phyloP scores from a whole-genome alignment of 2,329 filamentous ascomycete genomes.

The Monosporascus sp. region DNA sequence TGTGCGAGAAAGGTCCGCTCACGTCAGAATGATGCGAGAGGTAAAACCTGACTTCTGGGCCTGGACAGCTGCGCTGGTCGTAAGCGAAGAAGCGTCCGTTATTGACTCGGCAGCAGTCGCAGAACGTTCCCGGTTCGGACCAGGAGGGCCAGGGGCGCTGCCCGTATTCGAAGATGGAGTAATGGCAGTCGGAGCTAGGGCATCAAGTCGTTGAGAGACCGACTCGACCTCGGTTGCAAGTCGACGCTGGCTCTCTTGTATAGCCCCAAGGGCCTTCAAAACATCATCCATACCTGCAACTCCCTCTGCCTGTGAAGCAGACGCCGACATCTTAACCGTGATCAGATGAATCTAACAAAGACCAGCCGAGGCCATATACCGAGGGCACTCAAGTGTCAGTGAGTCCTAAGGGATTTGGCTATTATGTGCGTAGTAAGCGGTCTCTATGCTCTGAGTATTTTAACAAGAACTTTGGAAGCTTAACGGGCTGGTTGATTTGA shows the following conservation, averaged over 20 bases:
- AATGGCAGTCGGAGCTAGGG: conserved; percentile 16
- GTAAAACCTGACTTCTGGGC: conserved; percentile 41
- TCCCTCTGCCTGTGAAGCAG: conserved; percentile 12
- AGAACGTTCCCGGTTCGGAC: conserved; percentile 5
- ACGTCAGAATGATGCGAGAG: conserved; percentile 53
- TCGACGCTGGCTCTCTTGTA: conserved; percentile 24
- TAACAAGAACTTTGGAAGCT: too few relatives aligned
- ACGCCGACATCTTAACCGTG: conserved; percentile 17
- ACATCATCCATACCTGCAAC: conserved; percentile 21
- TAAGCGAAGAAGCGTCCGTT: conserved; percentile 15
- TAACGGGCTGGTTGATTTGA: too few relatives aligned
- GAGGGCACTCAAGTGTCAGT: too few relatives aligned
- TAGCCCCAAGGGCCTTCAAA: conserved; percentile 21
- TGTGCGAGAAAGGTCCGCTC: conserved; percentile 11
- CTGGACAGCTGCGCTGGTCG: conserved; percentile 16
- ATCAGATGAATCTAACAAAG: neutral
- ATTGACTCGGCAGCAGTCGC: conserved; percentile 13
- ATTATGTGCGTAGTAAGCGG: too few relatives aligned
- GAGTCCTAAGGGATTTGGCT: too few relatives aligned
- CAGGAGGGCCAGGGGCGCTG: conserved; percentile 5
- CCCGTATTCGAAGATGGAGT: conserved; percentile 11
- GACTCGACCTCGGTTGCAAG: conserved; percentile 22
- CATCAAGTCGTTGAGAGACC: conserved; percentile 24
- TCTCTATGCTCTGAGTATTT: too few relatives aligned
- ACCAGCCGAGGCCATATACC: too few relatives aligned